These are phyloP conservation scores for Calonectria fujianensis DNA, from an alignment of 2,329 filamentous ascomycete genomes.

Conservation along the genomic window DNA sequence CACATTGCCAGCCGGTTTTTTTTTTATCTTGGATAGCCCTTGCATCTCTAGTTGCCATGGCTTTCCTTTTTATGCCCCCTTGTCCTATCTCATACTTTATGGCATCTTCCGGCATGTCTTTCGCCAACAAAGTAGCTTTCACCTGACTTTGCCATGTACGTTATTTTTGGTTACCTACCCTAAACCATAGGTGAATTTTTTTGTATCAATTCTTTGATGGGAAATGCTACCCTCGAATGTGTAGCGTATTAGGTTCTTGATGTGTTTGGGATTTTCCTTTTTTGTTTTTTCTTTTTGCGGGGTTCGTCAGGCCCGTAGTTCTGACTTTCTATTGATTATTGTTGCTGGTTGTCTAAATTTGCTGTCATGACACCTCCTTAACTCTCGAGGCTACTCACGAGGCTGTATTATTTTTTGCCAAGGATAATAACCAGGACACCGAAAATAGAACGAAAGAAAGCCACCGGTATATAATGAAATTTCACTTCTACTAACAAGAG, in stretches of 20 bases:
- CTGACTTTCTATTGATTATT: not conserved
- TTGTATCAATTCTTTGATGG: not conserved
- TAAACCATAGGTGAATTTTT: not conserved
- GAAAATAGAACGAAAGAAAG: not conserved
- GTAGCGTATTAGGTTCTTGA: not conserved
- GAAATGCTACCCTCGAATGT: not conserved
- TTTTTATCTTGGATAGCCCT: slow-evolving; percentile 19
- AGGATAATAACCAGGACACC: not conserved
- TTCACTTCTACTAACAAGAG: not conserved
- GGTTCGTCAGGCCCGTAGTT: not conserved
- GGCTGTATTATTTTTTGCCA: no score
- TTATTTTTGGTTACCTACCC: not conserved
- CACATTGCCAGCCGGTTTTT: slow-evolving; percentile 44
- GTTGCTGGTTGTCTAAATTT: not conserved
- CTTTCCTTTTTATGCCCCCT: not conserved
- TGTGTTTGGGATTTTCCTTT: not conserved
- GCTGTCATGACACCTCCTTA: not conserved
- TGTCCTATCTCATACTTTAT: not conserved
- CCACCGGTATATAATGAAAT: not conserved
- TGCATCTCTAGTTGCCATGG: not conserved
- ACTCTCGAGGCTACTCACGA: not conserved
- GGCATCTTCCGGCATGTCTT: not conserved
- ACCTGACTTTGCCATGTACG: not conserved
- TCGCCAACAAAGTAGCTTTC: not conserved
- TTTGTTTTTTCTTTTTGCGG: not conserved